A percentile compares a stretch with the other conserved stretches of the same genome.
Evolutionary conservation across 768 basidiomycete genomes (phyloP).

Genomic region (Tulasnella sp.): DNA sequence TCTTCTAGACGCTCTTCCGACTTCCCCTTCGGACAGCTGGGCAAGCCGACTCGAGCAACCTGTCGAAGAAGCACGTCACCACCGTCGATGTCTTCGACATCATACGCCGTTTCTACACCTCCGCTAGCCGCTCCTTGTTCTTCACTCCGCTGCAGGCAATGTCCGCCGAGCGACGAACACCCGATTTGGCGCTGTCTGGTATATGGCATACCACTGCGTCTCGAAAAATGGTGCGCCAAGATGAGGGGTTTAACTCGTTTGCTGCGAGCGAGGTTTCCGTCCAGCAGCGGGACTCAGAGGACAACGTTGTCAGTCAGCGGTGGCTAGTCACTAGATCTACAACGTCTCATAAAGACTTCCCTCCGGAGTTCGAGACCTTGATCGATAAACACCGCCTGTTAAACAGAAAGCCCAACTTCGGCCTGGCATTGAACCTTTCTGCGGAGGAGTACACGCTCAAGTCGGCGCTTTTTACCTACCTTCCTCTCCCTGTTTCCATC

Average conservation of each 20-base stretch:
- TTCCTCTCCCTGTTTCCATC: not conserved
- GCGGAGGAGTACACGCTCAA: not conserved
- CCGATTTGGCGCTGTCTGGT: not conserved
- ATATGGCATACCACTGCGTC: not conserved
- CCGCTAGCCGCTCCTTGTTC: not conserved
- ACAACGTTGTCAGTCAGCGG: not conserved
- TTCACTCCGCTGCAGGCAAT: not conserved
- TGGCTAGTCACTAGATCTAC: not conserved
- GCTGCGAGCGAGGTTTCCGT: not conserved
- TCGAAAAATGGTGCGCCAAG: not conserved
- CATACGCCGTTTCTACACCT: not conserved
- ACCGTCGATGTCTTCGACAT: not conserved
- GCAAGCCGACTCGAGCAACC: not conserved
- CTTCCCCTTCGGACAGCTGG: not conserved
- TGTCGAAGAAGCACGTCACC: not conserved
- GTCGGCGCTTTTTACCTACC: not conserved
- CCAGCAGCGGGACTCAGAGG: too few relatives aligned
- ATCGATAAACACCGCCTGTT: not conserved
- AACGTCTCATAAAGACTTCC: not conserved
- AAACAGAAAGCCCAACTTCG: not conserved
- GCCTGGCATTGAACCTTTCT: not conserved
- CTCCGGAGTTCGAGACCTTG: not conserved
- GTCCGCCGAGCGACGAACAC: not conserved
- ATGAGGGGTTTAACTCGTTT: not conserved
- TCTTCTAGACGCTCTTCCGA: conserved; percentile 5